phyloP scores from a whole-genome alignment of 805 yeast species.

The Barnettozyma vustinii region DNA sequence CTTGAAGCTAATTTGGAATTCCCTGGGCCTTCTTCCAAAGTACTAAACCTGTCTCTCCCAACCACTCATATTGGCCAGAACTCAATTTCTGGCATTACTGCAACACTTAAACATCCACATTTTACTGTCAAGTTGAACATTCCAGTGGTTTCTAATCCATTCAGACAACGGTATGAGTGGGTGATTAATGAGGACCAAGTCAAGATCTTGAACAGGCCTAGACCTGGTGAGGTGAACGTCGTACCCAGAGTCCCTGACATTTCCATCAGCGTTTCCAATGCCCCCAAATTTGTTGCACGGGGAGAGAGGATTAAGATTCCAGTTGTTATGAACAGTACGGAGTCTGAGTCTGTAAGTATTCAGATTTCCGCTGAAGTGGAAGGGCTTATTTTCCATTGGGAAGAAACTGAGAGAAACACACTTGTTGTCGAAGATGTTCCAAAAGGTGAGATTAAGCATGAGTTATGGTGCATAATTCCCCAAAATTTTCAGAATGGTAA shows the following conservation, averaged over 20 bases:
- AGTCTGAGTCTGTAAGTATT: conserved; percentile 29
- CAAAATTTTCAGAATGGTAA: background rate
- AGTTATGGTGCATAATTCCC: conserved; percentile 11
- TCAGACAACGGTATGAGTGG: conserved; percentile 17
- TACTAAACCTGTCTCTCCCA: conserved; percentile 16
- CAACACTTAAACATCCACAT: conserved; percentile 8
- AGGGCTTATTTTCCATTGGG: conserved; percentile 9
- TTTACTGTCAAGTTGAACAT: conserved; percentile 20
- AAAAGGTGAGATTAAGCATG: conserved; percentile 2
- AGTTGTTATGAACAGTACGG: conserved; percentile 27
- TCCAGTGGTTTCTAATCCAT: conserved; percentile 11
- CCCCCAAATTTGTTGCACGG: conserved; percentile 23
- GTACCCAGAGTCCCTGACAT: conserved; percentile 37
- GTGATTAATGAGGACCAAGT: conserved; percentile 1
- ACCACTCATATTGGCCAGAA: conserved; percentile 18
- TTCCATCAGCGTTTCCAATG: conserved; percentile 20
- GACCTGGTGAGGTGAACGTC: conserved; percentile 25
- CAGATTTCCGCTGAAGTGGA: conserved; percentile 16
- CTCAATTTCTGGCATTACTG: conserved; percentile 12
- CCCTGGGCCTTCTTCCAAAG: conserved; percentile 10
- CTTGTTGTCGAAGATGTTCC: background rate
- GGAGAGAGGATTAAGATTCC: conserved; percentile 28
- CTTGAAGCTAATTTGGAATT: conserved; percentile 15
- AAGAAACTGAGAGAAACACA: conserved; percentile 10
- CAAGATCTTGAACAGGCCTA: conserved; percentile 12